A percentile compares a stretch with the other conserved stretches of the same genome.
phyloP scores from a whole-genome alignment of 345 rosid species.

The Salix koriyanagi region DNA sequence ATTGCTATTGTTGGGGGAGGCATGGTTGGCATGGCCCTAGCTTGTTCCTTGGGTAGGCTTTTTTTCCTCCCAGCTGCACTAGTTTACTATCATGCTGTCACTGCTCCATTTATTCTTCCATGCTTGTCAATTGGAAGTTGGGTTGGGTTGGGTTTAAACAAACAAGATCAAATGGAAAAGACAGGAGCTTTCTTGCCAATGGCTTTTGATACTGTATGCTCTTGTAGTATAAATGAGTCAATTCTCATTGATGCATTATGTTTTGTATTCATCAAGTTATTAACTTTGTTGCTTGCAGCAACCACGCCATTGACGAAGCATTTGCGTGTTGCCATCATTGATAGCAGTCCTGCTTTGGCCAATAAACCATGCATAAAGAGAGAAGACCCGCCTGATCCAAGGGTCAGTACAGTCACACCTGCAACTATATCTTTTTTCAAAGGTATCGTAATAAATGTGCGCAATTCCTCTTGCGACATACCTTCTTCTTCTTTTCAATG shows the following conservation, averaged over 20 bases:
- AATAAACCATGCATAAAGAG: slow-evolving; percentile 42
- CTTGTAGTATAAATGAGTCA: neutral
- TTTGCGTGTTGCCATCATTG: slow-evolving; percentile 76
- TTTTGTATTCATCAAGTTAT: neutral
- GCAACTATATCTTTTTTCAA: slow-evolving; percentile 70
- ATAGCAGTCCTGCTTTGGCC: slow-evolving; percentile 71
- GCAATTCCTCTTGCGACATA: too few species aligned
- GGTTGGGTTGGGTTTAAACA: neutral
- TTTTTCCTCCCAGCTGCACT: neutral
- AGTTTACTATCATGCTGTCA: neutral
- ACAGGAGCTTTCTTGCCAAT: neutral
- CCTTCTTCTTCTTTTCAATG: too few species aligned
- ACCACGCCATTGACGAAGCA: slow-evolving; percentile 73
- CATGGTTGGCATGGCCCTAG: slow-evolving; percentile 95
- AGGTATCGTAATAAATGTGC: slow-evolving; percentile 34
- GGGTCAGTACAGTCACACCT: slow-evolving; percentile 95
- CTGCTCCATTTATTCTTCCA: neutral
- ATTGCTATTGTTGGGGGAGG: slow-evolving; percentile 94
- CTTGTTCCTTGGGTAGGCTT: slow-evolving; percentile 77
- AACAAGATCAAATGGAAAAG: neutral
- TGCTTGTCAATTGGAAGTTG: neutral
- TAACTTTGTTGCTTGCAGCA: slow-evolving; percentile 45
- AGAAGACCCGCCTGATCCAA: slow-evolving; percentile 75
- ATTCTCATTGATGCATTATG: too few species aligned
- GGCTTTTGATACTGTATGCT: neutral